Base-by-base conservation (phyloP, 2,329 filamentous ascomycete genomes). In the Cordyceps cateniannulata region DNA sequence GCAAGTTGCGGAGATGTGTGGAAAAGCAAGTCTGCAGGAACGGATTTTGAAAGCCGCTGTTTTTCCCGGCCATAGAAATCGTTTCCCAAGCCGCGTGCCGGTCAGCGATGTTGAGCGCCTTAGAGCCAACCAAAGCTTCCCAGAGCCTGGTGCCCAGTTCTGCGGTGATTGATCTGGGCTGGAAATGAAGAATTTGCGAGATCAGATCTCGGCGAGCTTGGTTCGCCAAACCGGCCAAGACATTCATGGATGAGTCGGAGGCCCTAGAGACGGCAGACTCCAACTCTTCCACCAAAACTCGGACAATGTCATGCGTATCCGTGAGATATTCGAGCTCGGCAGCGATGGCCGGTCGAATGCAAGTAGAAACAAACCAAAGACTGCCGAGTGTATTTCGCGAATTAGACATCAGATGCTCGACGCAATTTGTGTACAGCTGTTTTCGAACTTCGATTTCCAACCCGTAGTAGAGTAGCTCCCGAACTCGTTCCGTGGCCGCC, bases 381-480 rank as follows among this genome's bases (percentile, higher is more conserved):
- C 90, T 95, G 1, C 91, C 91, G 7, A 89, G 81, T 1, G 87
- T 85, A 16, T 85, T 88, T 10, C 75, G 64, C 1, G 86, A 87
- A 69, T 81, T 85, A 24, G 79, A 75, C 3, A 81, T 77, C 50
- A 96, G 86, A 66, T 93, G 88, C 50, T 80, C 67, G 52, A 92
- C 79, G 70, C 90, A 95, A 58, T 81, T 80, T 51, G 79, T 71
- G 64, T 88, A 90, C 18, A 95, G 83, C 22, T 79, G 76, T 61
- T 79, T 78, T 51, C 87, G 85, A 62, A 84, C 84, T 6, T 81
- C 76, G 1, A 66, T 61, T 22, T 79, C 79, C 5, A 84, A 78
- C 0, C 87, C 85, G 32, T 76, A 72, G n/a, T 68, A 69, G 27
- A 90, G 75, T n/a, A 93, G 74, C 9, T 81, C 77, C 49, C 76